Evolutionary conservation across 78 protist species (phyloP).

Genomic region (Bigelowiella natans): DNA sequence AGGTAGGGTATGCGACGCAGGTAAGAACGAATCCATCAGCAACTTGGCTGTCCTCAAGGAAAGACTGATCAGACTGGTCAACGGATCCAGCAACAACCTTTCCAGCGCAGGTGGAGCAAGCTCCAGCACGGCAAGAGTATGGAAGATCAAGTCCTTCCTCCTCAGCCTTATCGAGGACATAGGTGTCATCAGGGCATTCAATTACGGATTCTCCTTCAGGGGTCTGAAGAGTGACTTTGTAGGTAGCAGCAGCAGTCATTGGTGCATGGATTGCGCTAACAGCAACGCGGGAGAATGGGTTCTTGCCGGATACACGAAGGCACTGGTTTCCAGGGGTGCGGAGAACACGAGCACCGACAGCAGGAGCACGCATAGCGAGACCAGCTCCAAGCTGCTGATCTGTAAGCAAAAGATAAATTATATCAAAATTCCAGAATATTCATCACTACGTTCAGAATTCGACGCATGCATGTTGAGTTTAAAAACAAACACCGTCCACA

Average conservation of each 20-base stretch:
- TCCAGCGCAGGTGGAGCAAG: slow-evolving; percentile 30
- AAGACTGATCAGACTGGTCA: slow-evolving; percentile 27
- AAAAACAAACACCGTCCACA: too few relatives aligned
- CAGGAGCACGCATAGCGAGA: neutral
- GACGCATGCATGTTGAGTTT: too few relatives aligned
- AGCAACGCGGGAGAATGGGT: neutral
- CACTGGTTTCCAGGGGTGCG: neutral
- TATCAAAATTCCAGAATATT: neutral
- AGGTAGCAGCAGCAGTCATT: neutral
- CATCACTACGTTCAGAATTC: neutral
- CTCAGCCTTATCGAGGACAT: slow-evolving; percentile 33
- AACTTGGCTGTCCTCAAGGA: slow-evolving; percentile 31
- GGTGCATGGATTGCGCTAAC: neutral
- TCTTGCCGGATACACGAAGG: neutral
- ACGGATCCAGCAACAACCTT: neutral
- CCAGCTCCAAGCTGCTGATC: neutral
- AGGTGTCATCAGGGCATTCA: slow-evolving; percentile 21
- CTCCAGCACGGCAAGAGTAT: slow-evolving; percentile 36
- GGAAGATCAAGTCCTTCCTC: slow-evolving; percentile 32
- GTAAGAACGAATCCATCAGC: slow-evolving; percentile 10
- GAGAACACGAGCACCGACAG: neutral
- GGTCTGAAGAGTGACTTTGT: slow-evolving; percentile 11
- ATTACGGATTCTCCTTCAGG: neutral
- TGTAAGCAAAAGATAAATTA: neutral
- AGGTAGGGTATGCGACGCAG: slow-evolving; percentile 30